Evolutionary conservation across 805 yeast genomes (phyloP).

Genomic region (Suhomyces emberorum): DNA sequence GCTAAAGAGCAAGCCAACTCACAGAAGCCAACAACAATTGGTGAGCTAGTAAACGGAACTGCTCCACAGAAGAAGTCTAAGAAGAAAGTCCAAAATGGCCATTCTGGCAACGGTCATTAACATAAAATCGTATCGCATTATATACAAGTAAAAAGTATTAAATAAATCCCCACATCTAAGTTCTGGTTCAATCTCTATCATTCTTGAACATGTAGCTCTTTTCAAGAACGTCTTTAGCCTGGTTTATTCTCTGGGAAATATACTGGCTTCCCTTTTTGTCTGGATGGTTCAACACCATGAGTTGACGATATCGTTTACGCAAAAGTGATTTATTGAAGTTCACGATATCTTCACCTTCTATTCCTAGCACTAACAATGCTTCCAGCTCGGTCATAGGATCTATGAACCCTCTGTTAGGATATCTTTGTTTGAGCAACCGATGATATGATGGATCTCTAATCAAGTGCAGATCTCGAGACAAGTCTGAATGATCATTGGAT

Average conservation of each 20-base stretch:
- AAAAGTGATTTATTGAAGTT: constrained; percentile 22
- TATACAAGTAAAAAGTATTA: too few species aligned
- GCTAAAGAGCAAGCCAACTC: constrained; percentile 11
- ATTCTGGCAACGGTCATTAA: too few species aligned
- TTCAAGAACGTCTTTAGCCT: constrained; percentile 41
- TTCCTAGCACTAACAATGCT: constrained; percentile 39
- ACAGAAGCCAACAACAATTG: not conserved
- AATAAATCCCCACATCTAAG: too few species aligned
- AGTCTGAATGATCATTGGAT: constrained; percentile 1
- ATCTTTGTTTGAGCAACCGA: constrained; percentile 16
- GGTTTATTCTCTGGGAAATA: constrained; percentile 40
- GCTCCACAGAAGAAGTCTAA: not conserved
- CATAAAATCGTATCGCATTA: too few species aligned
- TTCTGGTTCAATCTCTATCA: constrained; percentile 1
- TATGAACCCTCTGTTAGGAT: constrained; percentile 27
- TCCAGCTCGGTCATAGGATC: constrained; percentile 43
- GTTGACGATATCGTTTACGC: constrained; percentile 33
- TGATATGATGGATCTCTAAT: constrained; percentile 10
- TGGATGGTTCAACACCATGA: constrained; percentile 43
- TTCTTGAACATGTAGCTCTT: constrained; percentile 34
- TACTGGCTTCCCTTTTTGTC: constrained; percentile 41
- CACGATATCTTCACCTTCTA: constrained; percentile 37
- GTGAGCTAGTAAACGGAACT: constrained; percentile 1
- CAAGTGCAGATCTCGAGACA: constrained; percentile 4
- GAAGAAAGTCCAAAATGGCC: too few species aligned